Percentiles rank a stretch among this genome's conserved stretches.
Conservation (phyloP, 192 early-diverging fungal genomes). For the Backusella circina region DNA sequence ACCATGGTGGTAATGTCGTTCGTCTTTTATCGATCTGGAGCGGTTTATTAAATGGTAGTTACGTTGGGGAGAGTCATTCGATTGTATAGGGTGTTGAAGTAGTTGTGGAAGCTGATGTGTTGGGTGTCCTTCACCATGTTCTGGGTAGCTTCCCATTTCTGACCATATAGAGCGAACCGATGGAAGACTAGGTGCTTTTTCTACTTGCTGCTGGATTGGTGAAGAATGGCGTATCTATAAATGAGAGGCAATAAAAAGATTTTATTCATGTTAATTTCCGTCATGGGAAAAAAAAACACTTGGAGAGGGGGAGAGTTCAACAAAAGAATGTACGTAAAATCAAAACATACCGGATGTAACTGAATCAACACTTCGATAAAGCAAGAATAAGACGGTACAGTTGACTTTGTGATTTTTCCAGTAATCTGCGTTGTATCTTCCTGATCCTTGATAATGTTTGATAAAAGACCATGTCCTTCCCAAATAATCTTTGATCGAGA, state of each 20-base stretch:
- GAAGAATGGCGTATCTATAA: constrained; percentile 10
- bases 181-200: not conserved
- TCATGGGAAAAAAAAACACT: not conserved
- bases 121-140: not conserved
- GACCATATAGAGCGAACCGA: not conserved
- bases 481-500: constrained; percentile 4
- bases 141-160: not conserved
- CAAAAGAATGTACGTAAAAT: not conserved
- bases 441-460: constrained; percentile 7
- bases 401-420: constrained; percentile 6
- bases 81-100: not conserved
- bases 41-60: not conserved
- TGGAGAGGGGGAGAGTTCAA: not conserved
- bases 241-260: not conserved
- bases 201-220: not conserved
- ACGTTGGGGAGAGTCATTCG: not conserved
- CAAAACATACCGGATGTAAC: constrained; percentile 24
- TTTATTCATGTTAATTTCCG: not conserved
- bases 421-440: not conserved
- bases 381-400: not conserved
- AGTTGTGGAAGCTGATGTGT: not conserved
- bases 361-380: constrained; percentile 21
- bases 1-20: not conserved
- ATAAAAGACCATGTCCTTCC: constrained; percentile 25
- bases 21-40: not conserved